A percentile compares a stretch with the other conserved stretches of the same genome.
These are phyloP conservation scores for Fermentozyma sake DNA, from an alignment of 1,139 yeast genomes.

Conservation along the genomic window DNA sequence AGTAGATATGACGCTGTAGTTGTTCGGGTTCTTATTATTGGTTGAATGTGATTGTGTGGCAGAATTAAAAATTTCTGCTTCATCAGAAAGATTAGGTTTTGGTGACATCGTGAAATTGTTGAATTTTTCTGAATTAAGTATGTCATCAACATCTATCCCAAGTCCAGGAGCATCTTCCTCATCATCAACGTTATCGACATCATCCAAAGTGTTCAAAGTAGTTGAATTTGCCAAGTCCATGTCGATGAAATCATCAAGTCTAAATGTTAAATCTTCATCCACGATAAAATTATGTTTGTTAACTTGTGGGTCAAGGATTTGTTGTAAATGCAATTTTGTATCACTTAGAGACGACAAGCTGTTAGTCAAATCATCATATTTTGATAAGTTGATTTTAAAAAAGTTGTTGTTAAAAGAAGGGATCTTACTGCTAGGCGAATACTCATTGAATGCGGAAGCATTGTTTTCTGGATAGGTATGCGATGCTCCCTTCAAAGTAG, in stretches of 20 bases:
- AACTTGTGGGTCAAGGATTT: conserved; percentile 15
- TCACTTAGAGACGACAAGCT: conserved; percentile 7
- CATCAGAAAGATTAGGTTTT: conserved; percentile 7
- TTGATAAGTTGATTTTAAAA: conserved; percentile 31
- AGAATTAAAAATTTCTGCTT: conserved; percentile 4
- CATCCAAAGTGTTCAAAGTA: conserved; percentile 17
- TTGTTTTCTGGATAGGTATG: background rate
- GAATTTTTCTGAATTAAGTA: conserved; percentile 40
- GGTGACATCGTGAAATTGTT: conserved; percentile 28
- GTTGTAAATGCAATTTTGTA: conserved; percentile 10
- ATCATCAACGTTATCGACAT: conserved; percentile 27
- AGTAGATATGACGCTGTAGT: conserved; percentile 12
- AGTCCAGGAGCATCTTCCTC: conserved; percentile 39
- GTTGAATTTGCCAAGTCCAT: conserved; percentile 19
- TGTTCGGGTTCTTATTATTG: conserved; percentile 8
- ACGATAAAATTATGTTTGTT: conserved; percentile 27
- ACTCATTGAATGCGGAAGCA: conserved; percentile 6
- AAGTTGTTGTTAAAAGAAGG: conserved; percentile 38
- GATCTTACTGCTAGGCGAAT: conserved; percentile 18
- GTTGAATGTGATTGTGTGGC: conserved; percentile 1
- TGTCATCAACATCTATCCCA: conserved; percentile 46
- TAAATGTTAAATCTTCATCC: conserved; percentile 32
- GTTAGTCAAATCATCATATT: conserved; percentile 32
- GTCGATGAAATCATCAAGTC: conserved; percentile 41
- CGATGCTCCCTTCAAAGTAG: conserved; percentile 3